Evolutionary conservation across 2,329 filamentous ascomycete species (phyloP).

Genomic region (Raffaelea ambrosiae): DNA sequence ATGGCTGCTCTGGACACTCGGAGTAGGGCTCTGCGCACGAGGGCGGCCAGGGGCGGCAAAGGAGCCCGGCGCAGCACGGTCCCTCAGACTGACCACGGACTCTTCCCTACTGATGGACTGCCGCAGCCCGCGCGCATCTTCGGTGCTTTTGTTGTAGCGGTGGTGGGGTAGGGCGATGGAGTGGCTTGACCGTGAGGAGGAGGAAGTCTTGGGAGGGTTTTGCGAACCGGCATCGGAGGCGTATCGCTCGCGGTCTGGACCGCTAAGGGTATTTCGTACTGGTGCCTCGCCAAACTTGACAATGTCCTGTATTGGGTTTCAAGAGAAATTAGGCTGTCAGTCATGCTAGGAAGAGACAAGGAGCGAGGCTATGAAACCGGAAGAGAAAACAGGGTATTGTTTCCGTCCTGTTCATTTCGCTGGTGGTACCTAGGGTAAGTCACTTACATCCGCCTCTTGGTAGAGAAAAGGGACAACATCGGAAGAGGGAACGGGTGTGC

Average conservation of each 20-base stretch:
- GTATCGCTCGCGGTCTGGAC: conserved; percentile 62
- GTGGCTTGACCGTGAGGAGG: conserved; percentile 51
- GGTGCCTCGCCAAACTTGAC: conserved; percentile 70
- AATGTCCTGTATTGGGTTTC: conserved; percentile 65
- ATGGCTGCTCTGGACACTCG: conserved; percentile 54
- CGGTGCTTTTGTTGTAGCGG: conserved; percentile 62
- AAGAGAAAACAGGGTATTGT: too few relatives aligned
- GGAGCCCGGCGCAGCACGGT: conserved; percentile 31
- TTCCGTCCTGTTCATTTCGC: too few relatives aligned
- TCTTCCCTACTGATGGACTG: conserved; percentile 73
- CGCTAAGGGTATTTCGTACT: conserved; percentile 60
- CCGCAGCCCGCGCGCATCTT: conserved; percentile 56
- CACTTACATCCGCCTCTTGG: conserved; percentile 70
- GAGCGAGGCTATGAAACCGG: too few relatives aligned
- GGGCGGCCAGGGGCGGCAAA: conserved; percentile 34
- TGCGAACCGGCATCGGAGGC: conserved; percentile 37
- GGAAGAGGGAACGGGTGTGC: conserved; percentile 79
- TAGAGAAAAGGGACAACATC: conserved; percentile 98
- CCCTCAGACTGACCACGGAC: conserved; percentile 48
- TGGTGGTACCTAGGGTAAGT: too few relatives aligned
- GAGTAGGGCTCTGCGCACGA: conserved; percentile 73
- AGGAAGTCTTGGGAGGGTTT: conserved; percentile 52
- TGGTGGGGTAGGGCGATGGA: conserved; percentile 51
- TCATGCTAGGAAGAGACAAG: too few relatives aligned
- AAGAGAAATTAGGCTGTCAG: too few relatives aligned